phyloP scores from a whole-genome alignment of 805 yeast species.

The Candida ficus region DNA sequence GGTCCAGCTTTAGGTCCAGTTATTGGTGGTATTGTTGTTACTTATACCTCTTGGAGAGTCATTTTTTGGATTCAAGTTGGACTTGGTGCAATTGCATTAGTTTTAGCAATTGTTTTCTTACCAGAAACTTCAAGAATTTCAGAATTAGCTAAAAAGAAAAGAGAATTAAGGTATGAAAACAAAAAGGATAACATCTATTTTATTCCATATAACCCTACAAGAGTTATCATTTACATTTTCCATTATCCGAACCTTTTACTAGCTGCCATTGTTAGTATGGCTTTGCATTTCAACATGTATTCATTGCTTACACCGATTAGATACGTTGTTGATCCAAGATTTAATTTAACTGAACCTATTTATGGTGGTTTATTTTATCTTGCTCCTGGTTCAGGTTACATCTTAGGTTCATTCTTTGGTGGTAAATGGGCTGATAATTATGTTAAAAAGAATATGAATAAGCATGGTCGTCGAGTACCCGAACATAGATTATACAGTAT shows the following conservation, averaged over 20 bases:
- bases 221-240: slow-evolving; percentile 25
- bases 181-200: slow-evolving; percentile 38
- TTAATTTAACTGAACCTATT: slow-evolving; percentile 41
- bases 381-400: slow-evolving; percentile 53
- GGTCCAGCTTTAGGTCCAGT: slow-evolving; percentile 53
- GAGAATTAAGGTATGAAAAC: slow-evolving; percentile 24
- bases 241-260: slow-evolving; percentile 40
- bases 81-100: slow-evolving; percentile 32
- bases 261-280: slow-evolving; percentile 38
- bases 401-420: slow-evolving; percentile 45
- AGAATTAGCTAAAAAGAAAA: slow-evolving; percentile 25
- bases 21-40: slow-evolving; percentile 49
- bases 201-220: slow-evolving; percentile 1
- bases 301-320: slow-evolving; percentile 49
- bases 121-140: slow-evolving; percentile 41
- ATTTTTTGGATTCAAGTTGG: slow-evolving; percentile 47
- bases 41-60: slow-evolving; percentile 49
- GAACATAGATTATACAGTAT: slow-evolving; percentile 47
- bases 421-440: slow-evolving; percentile 47
- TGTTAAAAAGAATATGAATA: slow-evolving; percentile 38
- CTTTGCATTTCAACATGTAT: slow-evolving; percentile 46
- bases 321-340: slow-evolving; percentile 51
- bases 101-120: slow-evolving; percentile 33
- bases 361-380: slow-evolving; percentile 49
- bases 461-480: slow-evolving; percentile 37